Evolutionary conservation across 345 rosid genomes (phyloP).

Genomic region (Bruguiera gymnorhiza): DNA sequence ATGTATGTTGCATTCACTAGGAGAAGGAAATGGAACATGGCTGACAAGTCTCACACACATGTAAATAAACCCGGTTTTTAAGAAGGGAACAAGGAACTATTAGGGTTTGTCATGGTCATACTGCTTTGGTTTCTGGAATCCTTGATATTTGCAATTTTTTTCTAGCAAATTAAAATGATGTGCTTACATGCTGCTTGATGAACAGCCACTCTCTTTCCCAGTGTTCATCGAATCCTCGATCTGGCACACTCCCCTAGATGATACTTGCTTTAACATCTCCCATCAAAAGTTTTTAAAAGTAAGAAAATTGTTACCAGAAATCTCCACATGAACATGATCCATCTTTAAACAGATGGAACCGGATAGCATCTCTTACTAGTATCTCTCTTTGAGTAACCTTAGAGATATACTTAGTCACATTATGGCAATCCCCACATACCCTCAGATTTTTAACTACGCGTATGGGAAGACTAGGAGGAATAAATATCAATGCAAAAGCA

Average conservation of each 20-base stretch:
- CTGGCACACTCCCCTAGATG: neutral
- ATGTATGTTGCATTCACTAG: neutral
- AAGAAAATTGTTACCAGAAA: slow-evolving; percentile 65
- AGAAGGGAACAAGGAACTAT: neutral
- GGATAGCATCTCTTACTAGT: slow-evolving; percentile 81
- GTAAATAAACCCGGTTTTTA: neutral
- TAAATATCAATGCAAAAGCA: slow-evolving; percentile 74
- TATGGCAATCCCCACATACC: slow-evolving; percentile 92
- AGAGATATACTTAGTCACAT: slow-evolving; percentile 83
- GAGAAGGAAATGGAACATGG: slow-evolving; percentile 9
- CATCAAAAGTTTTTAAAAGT: slow-evolving; percentile 1
- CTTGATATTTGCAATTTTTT: too few relatives aligned
- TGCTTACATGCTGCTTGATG: neutral
- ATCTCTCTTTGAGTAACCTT: slow-evolving; percentile 81
- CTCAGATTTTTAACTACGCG: slow-evolving; percentile 75
- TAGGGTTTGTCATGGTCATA: neutral
- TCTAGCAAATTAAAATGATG: neutral
- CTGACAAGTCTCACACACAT: neutral
- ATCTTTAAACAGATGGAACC: slow-evolving; percentile 83
- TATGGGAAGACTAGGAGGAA: slow-evolving; percentile 67
- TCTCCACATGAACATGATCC: slow-evolving; percentile 94
- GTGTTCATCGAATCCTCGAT: neutral
- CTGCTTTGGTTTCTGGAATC: neutral
- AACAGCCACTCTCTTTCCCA: neutral
- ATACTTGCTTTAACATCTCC: neutral